Base-by-base conservation (phyloP, 2,329 filamentous ascomycete genomes). In the Myriangium duriaei region DNA sequence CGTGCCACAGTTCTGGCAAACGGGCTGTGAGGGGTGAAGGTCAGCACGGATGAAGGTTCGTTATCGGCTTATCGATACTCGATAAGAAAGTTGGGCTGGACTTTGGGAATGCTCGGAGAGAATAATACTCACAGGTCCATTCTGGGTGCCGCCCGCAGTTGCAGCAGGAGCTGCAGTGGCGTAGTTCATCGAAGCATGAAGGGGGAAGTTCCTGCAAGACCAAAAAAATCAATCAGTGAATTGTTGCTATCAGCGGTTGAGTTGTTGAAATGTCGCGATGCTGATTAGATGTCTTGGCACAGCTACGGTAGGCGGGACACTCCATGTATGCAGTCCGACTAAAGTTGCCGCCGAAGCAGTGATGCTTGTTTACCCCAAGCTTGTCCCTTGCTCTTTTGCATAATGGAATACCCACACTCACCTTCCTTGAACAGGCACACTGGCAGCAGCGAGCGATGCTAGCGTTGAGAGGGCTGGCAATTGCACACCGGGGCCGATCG, bases 1-100 rank as follows among this genome's bases (percentile, higher is more conserved):
- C 31, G 91, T 98, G 47, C 76, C 76, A 64, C 91, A 98, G 61
- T 98, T 98, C 60, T 93, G 84, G 62, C 91, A 98, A 49, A 87
- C 83, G 47, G 88, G 87, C 86, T 96, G 26, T 14, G 24, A 33
- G 19, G 38, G n/a, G 30, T 13, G 32, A 34, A 44, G 26, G 37
- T 30, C 37, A 42, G 17, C 42, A 42, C 7, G 7, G 21, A n/a
- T n/a, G 21, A n/a, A 34, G 37, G 17, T 35, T 42, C 13, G 17
- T 42, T 47, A 46, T 46, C 45, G 38, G 43, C 47, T 49, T 47
- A 43, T 45, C 43, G 46, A 46, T 45, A 42, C 33, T 39, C 33
- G 41, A 42, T 44, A 45, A 42, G 40, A 49, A 45, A 46, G 48
- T 51, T 48, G 50, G 21, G 18, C 28, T 39, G 36, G 21, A 34